Base-by-base conservation (phyloP, 164 flowering plant species). In the Aristolochia californica region DNA sequence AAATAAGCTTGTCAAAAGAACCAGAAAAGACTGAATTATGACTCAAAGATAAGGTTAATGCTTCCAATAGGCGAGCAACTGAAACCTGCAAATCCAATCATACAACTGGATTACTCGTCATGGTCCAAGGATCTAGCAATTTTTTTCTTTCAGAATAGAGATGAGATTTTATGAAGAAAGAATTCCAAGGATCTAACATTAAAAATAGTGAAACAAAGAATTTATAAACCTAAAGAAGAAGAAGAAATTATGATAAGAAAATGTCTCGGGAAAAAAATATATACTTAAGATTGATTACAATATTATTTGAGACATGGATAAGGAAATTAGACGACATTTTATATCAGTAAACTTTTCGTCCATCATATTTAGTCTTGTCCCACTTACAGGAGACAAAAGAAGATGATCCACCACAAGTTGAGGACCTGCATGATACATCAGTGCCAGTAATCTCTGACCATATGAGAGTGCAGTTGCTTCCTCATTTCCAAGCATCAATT, bases 381-480 rank as follows among this genome's bases (percentile, higher is more conserved):
- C 1, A 71, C 87, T 51, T 80, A 84, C 99, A 44, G 91, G 93
- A 60, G 99, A 85, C 21, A 62, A 80, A 62, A 84, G 79, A 57
- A 88, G 82, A 51, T 85, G 83, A 66, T 81, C 79, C 55, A 77
- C 78, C 64, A 90, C 73, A 72, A 86, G 73, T 50, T 72, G 77
- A 63, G 99, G 97, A 63, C 99, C 99, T 18, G 95, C 80, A 72
- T 77, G 85, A 66, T 85, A 90, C 34, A 81, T 79, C 30, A 87
- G 66, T 27, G 78, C 87, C 55, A 94, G 86, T 49, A 94, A 70
- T 58, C 80, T 76, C 59, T 81, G 95, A 22, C 83, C 87, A 72
- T 79, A 77, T 48, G 91, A 79, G 4, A 93, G 57, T 22, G 87
- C 91, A 67, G 69, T 56, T 44, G 78, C 47, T 65, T 83, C 95